Conservation (phyloP, 768 basidiomycete species). For the Lyophyllum decastes region DNA sequence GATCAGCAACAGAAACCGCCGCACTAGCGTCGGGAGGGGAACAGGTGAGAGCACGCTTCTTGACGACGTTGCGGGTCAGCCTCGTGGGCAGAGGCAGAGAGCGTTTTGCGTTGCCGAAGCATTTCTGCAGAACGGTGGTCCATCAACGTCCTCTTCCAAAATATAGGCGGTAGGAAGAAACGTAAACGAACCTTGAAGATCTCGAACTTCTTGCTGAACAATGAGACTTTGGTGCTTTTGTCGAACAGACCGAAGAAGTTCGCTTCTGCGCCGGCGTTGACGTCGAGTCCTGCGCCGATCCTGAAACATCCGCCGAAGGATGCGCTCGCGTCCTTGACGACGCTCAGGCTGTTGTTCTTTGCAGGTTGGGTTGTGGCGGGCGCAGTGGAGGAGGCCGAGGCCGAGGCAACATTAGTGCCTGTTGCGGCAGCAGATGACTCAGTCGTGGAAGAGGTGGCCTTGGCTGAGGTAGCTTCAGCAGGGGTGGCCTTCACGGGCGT, state of each 20-base stretch:
- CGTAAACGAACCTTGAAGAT: slow-evolving; percentile 29
- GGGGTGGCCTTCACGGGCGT: neutral
- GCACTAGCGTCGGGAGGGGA: neutral
- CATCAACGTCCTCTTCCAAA: neutral
- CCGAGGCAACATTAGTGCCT: neutral
- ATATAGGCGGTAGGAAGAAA: neutral
- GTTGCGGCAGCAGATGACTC: neutral
- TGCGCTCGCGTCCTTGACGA: slow-evolving; percentile 10
- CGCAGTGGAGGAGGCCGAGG: neutral
- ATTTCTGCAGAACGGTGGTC: slow-evolving; percentile 16
- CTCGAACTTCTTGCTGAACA: slow-evolving; percentile 33
- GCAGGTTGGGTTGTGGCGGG: neutral
- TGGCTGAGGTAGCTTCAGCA: neutral
- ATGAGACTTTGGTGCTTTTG: slow-evolving; percentile 18
- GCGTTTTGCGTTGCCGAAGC: slow-evolving; percentile 20
- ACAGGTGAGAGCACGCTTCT: slow-evolving; percentile 15
- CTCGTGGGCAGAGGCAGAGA: slow-evolving; percentile 8
- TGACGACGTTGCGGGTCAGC: neutral
- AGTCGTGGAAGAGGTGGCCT: neutral
- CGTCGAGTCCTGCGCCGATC: slow-evolving; percentile 29
- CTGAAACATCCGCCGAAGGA: slow-evolving; percentile 35
- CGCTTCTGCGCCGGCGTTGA: slow-evolving; percentile 32
- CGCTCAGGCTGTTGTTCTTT: neutral
- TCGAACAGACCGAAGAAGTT: slow-evolving; percentile 33
- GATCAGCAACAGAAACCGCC: slow-evolving; percentile 6